Evolutionary conservation across 108 stramenopile genomes (phyloP).

Genomic region (Cafeteria roenbergensis): DNA sequence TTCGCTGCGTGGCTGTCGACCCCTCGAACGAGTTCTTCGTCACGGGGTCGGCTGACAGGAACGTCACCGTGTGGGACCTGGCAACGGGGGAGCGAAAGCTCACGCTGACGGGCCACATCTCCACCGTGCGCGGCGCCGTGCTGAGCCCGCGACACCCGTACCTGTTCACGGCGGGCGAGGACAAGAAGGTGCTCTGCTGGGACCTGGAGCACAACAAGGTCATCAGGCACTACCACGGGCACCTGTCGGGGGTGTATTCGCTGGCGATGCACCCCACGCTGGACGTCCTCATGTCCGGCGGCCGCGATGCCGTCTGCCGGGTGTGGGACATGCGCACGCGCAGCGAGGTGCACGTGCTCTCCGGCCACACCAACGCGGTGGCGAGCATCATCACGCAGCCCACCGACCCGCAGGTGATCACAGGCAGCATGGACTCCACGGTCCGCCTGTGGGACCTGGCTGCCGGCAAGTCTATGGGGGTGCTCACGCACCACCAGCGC

Average conservation of each 20-base stretch:
- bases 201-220: conserved; percentile 98
- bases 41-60: conserved; percentile 86
- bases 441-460: conserved; percentile 96
- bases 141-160: conserved; percentile 82
- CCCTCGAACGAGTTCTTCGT: conserved; percentile 88
- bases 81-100: conserved; percentile 78
- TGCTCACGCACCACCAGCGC: conserved; percentile 97
- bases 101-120: conserved; percentile 93
- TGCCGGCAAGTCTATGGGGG: conserved; percentile 85
- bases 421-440: conserved; percentile 90
- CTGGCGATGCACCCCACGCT: conserved; percentile 85
- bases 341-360: conserved; percentile 69
- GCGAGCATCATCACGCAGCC: conserved; percentile 68
- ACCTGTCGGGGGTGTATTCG: conserved; percentile 80
- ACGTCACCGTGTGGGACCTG: conserved; percentile 92
- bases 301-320: conserved; percentile 83
- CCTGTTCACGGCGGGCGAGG: conserved; percentile 87
- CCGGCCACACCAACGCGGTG: conserved; percentile 85
- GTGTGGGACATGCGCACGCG: conserved; percentile 99
- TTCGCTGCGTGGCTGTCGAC: conserved; percentile 86
- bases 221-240: conserved; percentile 96
- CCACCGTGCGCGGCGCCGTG: conserved; percentile 84
- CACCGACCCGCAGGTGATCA: conserved; percentile 81
- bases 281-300: conserved; percentile 94
- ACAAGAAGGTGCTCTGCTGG: conserved; percentile 97